Conservation (phyloP, 441 rosid species). For the Pelargonium myrrhifolium region DNA sequence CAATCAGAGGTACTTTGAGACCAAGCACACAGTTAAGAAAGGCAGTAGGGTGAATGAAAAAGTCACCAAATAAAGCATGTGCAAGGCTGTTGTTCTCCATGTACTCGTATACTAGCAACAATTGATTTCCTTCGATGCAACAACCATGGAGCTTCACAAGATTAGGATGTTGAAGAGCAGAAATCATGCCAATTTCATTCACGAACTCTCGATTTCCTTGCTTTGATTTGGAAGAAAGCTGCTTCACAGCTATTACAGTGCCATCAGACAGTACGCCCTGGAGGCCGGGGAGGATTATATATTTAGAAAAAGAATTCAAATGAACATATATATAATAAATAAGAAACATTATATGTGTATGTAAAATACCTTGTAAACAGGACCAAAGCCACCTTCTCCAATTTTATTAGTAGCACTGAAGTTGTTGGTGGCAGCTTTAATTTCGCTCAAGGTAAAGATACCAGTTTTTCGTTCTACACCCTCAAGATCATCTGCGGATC, state of each 20-base stretch:
- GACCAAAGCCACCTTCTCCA: constrained; percentile 86
- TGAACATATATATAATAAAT: not conserved
- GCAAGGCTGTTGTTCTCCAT: constrained; percentile 67
- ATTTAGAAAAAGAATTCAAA: not conserved
- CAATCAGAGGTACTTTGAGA: not conserved
- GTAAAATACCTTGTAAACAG: constrained; percentile 51
- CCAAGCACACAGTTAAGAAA: not conserved
- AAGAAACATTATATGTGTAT: too few relatives aligned
- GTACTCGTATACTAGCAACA: constrained; percentile 60
- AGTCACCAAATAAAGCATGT: constrained; percentile 61
- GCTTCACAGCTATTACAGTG: constrained; percentile 61
- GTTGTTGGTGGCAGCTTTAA: constrained; percentile 69
- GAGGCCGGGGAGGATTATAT: constrained; percentile 12
- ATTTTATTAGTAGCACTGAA: constrained; percentile 54
- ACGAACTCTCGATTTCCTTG: constrained; percentile 61
- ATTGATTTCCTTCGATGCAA: constrained; percentile 68
- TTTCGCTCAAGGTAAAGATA: constrained; percentile 50
- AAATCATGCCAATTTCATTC: constrained; percentile 81
- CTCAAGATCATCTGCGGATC: constrained; percentile 34
- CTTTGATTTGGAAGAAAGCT: constrained; percentile 59
- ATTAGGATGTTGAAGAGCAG: constrained; percentile 83
- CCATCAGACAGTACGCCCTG: constrained; percentile 63
- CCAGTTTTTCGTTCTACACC: constrained; percentile 68
- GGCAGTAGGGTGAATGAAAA: too few relatives aligned
- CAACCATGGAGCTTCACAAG: constrained; percentile 80